These are phyloP conservation scores for Sporothrix mexicana DNA, from an alignment of 2,329 filamentous ascomycete species.

Conservation along the genomic window DNA sequence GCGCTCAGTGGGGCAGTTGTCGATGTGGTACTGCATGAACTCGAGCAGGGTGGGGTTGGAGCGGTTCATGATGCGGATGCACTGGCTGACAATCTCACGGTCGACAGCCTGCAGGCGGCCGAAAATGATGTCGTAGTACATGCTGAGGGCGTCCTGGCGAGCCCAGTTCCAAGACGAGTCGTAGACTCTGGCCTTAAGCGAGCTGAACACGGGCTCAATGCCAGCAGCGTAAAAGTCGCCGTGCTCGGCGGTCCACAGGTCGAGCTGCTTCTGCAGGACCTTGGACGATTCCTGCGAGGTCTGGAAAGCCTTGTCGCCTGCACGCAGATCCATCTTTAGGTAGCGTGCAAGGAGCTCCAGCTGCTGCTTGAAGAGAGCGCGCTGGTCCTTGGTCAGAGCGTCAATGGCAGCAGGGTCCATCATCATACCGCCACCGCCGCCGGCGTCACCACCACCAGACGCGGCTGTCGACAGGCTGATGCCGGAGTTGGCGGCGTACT, in stretches of 20 bases:
- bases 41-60: constrained; percentile 94
- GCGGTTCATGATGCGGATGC: constrained; percentile 98
- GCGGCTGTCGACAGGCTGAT: constrained; percentile 81
- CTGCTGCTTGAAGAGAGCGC: constrained; percentile 96
- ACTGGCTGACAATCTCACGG: constrained; percentile 97
- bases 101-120: constrained; percentile 91
- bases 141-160: constrained; percentile 92
- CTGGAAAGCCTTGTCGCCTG: constrained; percentile 93
- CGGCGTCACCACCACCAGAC: constrained; percentile 73
- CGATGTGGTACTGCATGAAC: constrained; percentile 99
- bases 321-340: constrained; percentile 93
- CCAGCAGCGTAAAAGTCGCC: constrained; percentile 95
- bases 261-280: constrained; percentile 88
- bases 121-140: constrained; percentile 99
- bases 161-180: constrained; percentile 99
- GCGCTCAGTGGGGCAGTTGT: constrained; percentile 94
- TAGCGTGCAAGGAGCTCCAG: constrained; percentile 94
- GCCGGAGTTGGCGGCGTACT: constrained; percentile 84
- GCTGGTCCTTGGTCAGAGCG: constrained; percentile 95
- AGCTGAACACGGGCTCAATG: constrained; percentile 91
- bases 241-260: constrained; percentile 94
- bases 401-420: constrained; percentile 98
- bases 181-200: constrained; percentile 93
- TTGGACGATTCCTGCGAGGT: constrained; percentile 83
- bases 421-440: constrained; percentile 89